Evolutionary conservation across 2,329 filamentous ascomycete genomes (phyloP).

Genomic region (Trichoderma koningii): DNA sequence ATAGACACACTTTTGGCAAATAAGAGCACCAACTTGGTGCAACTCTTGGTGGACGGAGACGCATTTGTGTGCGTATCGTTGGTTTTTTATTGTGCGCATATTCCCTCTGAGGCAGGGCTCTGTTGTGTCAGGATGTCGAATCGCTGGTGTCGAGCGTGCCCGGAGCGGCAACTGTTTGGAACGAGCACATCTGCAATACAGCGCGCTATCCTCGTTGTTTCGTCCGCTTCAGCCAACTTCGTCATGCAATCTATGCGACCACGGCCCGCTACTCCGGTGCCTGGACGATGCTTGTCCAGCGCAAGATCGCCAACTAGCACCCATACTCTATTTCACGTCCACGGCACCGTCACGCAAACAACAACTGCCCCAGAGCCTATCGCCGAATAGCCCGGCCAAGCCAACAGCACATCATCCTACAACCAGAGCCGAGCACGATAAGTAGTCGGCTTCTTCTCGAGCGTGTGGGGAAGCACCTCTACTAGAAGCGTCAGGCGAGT

Average conservation of each 20-base stretch:
- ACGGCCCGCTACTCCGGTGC: constrained; percentile 18
- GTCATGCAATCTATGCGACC: neutral
- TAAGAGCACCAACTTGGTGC: too few relatives aligned
- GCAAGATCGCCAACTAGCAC: constrained; percentile 3
- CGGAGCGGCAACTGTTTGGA: neutral
- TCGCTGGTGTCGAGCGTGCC: too few relatives aligned
- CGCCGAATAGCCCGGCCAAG: neutral
- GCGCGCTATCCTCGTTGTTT: too few relatives aligned
- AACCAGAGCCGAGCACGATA: constrained; percentile 1
- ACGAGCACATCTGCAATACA: neutral
- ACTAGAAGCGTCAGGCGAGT: neutral
- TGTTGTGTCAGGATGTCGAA: too few relatives aligned
- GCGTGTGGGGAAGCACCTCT: constrained; percentile 17
- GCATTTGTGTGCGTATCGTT: too few relatives aligned
- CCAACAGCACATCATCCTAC: neutral
- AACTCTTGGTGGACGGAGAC: too few relatives aligned
- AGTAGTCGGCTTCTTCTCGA: constrained; percentile 1
- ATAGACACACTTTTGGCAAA: too few relatives aligned
- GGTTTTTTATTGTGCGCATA: too few relatives aligned
- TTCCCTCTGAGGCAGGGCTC: too few relatives aligned
- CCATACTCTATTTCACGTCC: neutral
- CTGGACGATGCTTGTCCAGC: neutral
- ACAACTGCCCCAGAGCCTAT: neutral
- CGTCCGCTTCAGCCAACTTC: too few relatives aligned
- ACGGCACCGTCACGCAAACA: neutral